A percentile compares a stretch with the other conserved stretches of the same genome.
Conservation (phyloP, 257 asterid species). For the Primulina tabacum region DNA sequence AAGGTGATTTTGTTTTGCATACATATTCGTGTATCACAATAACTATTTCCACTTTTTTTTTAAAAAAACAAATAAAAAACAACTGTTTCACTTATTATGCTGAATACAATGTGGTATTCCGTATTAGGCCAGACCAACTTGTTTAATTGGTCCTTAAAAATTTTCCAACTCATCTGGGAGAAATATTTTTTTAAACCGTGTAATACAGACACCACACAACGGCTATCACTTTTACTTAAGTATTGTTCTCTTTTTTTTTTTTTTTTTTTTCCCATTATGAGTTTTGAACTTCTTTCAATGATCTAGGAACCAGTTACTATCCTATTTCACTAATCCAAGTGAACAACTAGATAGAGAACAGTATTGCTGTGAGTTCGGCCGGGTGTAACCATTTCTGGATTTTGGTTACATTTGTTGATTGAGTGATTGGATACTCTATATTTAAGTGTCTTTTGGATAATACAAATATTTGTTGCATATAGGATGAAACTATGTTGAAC, state of each 20-base stretch:
- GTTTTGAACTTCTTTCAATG: neutral
- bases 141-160: neutral
- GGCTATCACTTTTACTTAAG: neutral
- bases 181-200: neutral
- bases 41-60: too few species aligned
- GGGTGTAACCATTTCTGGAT: neutral
- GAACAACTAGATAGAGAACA: neutral
- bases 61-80: too few species aligned
- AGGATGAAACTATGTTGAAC: neutral
- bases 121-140: neutral
- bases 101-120: too few species aligned
- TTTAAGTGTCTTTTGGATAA: neutral
- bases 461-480: neutral
- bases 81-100: too few species aligned
- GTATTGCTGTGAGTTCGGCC: neutral
- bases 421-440: neutral
- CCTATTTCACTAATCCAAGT: neutral
- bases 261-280: neutral
- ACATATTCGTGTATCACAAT: too few species aligned
- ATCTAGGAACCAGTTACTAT: neutral
- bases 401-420: neutral
- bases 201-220: neutral
- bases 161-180: neutral
- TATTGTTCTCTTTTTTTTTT: too few species aligned
- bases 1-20: too few species aligned